Base-by-base conservation (phyloP, 805 yeast genomes). In the Pichia ethanolica region DNA sequence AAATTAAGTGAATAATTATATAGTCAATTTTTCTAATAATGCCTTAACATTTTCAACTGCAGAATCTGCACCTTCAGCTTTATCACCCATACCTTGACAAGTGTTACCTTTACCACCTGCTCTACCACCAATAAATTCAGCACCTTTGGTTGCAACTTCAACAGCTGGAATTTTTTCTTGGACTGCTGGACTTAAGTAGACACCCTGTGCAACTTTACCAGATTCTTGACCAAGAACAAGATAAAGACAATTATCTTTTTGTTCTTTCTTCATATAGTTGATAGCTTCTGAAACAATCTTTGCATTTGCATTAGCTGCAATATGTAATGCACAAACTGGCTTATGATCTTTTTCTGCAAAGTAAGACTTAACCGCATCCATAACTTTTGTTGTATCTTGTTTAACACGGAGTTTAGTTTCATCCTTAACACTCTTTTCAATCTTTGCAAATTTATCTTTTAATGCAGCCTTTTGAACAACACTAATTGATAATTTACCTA, bases 41-140 rank as follows among this genome's bases (percentile, higher is more conserved):
- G 74, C 73, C 57, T 76, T 76, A 46, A 90, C 79, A 54, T 83
- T 87, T 35, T 74, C 78, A 56, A 93, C 74, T 30, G 99, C 99
- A 39, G 74, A 76, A 39, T 74, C 75, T 47, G 89, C 74, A 55
- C 86, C 87, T 35, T 70, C 74, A 36, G 82, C 76, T 54, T 88
- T 85, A 59, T 83, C 88, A 60, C 99, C 99, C 82, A 89, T 86
- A 70, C 99, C 99, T 73, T 93, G 99, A 59, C 89, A 88, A 48
- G 90, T 82, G 57, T 89, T 87, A 55, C 97, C 98, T 71, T 89
- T 93, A 68, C 99, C 99, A 71, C 99, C 99, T 51, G 96, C 95
- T 68, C 86, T 89, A 69, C 99, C 99, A 56, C 99, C 99, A 59
- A 93, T 81, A 59, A 75, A 72, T 36, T 72, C 69, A 42, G 90